Evolutionary conservation across 805 yeast species (phyloP).

Genomic region (Schwanniomyces occidentalis): DNA sequence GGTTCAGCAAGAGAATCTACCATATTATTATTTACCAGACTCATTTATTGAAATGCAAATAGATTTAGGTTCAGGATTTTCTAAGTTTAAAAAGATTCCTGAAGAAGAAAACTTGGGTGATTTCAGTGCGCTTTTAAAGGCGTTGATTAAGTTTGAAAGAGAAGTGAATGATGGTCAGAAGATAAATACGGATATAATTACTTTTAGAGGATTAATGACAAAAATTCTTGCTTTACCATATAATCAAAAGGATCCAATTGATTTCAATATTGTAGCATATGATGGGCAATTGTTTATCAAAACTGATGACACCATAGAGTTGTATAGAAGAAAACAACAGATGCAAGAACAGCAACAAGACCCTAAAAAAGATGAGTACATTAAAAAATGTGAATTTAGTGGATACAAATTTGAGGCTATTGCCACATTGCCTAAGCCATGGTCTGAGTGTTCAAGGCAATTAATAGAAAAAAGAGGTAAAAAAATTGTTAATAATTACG

Average conservation of each 20-base stretch:
- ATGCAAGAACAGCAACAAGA: constrained; percentile 18
- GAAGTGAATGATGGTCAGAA: constrained; percentile 37
- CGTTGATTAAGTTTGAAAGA: constrained; percentile 59
- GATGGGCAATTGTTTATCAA: constrained; percentile 76
- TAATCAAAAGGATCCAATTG: constrained; percentile 53
- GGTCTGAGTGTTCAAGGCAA: constrained; percentile 65
- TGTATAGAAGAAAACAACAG: constrained; percentile 24
- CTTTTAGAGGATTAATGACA: constrained; percentile 86
- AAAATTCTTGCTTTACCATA: constrained; percentile 69
- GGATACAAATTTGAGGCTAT: constrained; percentile 87
- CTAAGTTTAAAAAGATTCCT: constrained; percentile 56
- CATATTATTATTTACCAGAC: constrained; percentile 84
- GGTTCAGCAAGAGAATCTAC: constrained; percentile 51
- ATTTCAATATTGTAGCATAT: constrained; percentile 62
- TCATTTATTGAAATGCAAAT: constrained; percentile 55
- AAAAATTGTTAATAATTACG: constrained; percentile 63
- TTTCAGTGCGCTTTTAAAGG: constrained; percentile 56
- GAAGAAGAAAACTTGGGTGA: constrained; percentile 54
- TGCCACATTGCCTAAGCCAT: constrained; percentile 73
- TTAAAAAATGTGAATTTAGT: constrained; percentile 49
- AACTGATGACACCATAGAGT: constrained; percentile 44
- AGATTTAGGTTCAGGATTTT: constrained; percentile 67
- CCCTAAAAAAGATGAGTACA: constrained; percentile 26
- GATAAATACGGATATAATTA: constrained; percentile 63
- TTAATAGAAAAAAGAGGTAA: constrained; percentile 67